Evolutionary conservation across 805 yeast species (phyloP), one percentile per base, ranked within the genome.

Genomic region (Yamadazyma tumulicola): DNA sequence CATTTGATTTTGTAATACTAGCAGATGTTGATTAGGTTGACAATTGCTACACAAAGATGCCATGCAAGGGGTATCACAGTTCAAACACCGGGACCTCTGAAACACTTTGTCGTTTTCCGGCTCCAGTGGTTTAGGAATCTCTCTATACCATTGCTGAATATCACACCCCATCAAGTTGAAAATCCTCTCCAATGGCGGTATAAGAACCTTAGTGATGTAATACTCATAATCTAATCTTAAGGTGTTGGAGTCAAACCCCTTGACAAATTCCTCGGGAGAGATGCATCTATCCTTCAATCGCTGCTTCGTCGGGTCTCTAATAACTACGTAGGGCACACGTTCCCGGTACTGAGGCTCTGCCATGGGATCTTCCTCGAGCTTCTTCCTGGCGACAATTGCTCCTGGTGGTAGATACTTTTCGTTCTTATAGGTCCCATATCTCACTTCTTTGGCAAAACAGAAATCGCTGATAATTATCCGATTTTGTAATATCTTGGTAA

Each of bases 391-490:
- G 1, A 93, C 71, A 10, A 79, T 69, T 0, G 98, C 97, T 0
- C 97, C 97, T 0, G 97, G 93, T 0, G 98, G 98, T 2, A 87
- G 72, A 33, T 77, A 71, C 10, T 67, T 64, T 20, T 77, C 83
- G 42, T 75, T 79, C 52, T 84, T 84, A 54, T 93, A 93, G 0
- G 81, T 69, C 0, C 97, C 97, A 29, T 87, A 62, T 37, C 82
- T 72, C 3, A 93, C 97, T 47, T 85, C 96, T 51, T 85, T 85
- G 2, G 95, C 89, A 64, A 93, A 93, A 49, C 95, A 82, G 51
- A 88, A 87, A 54, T 93, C 97, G 41, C 80, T 81, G 10, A 87
- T 62, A 0, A 82, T 71, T 1, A 86, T 75, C 17, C 74, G 71
- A 32, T 81, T 84, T n/a, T 54, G 52, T 38, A 77, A 58, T 1